Conservation (phyloP, 306 rosid genomes). For the Vachellia pachyceras region DNA sequence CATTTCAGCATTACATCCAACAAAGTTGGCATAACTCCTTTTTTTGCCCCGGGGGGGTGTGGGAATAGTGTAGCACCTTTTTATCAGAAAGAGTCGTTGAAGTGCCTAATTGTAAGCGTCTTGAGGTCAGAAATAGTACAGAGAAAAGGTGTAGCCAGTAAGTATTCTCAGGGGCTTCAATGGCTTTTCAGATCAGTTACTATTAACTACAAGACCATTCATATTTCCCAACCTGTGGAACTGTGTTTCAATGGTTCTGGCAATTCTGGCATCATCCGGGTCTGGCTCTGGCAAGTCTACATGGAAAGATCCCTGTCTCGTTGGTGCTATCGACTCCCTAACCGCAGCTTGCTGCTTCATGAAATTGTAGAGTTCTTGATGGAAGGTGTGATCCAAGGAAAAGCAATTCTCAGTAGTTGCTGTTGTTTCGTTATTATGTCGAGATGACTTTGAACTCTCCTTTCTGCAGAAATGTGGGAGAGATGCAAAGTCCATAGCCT, state of each 20-base stretch:
- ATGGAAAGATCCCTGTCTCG: constrained; percentile 75
- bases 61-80: constrained; percentile 32
- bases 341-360: constrained; percentile 62
- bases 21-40: constrained; percentile 28
- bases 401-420: constrained; percentile 60
- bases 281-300: constrained; percentile 83
- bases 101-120: constrained; percentile 34
- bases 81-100: constrained; percentile 26
- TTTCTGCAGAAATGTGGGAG: constrained; percentile 91
- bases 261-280: constrained; percentile 64
- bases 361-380: constrained; percentile 74
- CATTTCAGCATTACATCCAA: constrained; percentile 41
- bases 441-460: constrained; percentile 77
- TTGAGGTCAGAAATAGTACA: constrained; percentile 13
- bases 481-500: constrained; percentile 85
- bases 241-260: constrained; percentile 71
- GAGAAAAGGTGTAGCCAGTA: neutral
- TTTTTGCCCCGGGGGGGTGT: neutral
- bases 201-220: constrained; percentile 54
- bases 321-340: constrained; percentile 53
- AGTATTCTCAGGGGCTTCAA: constrained; percentile 7
- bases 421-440: constrained; percentile 43
- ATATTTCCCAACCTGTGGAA: constrained; percentile 68
- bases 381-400: constrained; percentile 72
- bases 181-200: constrained; percentile 41